Percentiles rank a stretch among this genome's conserved stretches.
These are phyloP conservation scores for Silene noctiflora DNA, from an alignment of 179 eudicot species.

Conservation along the genomic window DNA sequence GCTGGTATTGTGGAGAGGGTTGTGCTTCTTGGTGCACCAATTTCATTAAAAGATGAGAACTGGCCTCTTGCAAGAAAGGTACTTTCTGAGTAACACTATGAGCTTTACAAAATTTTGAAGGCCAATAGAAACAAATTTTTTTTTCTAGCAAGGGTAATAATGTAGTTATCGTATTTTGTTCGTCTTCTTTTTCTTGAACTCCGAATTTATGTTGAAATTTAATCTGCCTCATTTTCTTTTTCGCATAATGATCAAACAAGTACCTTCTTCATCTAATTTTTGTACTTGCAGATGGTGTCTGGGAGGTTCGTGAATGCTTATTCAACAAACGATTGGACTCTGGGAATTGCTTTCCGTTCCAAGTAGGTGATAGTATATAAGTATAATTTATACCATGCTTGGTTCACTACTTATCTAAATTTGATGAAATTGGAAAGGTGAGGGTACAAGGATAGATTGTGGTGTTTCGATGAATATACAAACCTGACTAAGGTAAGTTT, in stretches of 20 bases:
- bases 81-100: conserved; percentile 12
- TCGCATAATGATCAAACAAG: not conserved
- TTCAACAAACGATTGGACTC: conserved; percentile 83
- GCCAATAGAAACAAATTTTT: too few species aligned
- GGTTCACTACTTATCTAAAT: not conserved
- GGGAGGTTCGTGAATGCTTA: conserved; percentile 88
- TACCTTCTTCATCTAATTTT: not conserved
- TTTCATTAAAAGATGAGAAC: conserved; percentile 58
- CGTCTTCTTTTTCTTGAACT: too few species aligned
- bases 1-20: conserved; percentile 82
- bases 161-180: too few species aligned
- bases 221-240: too few species aligned
- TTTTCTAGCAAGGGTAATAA: not conserved
- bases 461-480: too few species aligned
- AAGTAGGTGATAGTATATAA: conserved; percentile 39
- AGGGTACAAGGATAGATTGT: not conserved
- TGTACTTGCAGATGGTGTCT: conserved; percentile 57
- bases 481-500: too few species aligned
- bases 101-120: not conserved
- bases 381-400: conserved; percentile 3
- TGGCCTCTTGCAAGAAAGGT: conserved; percentile 85
- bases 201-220: too few species aligned
- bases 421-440: too few species aligned
- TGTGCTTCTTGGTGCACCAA: conserved; percentile 87
- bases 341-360: conserved; percentile 87